phyloP scores from a whole-genome alignment of 2,329 filamentous ascomycete species.

The Ophiosphaerella narmari region DNA sequence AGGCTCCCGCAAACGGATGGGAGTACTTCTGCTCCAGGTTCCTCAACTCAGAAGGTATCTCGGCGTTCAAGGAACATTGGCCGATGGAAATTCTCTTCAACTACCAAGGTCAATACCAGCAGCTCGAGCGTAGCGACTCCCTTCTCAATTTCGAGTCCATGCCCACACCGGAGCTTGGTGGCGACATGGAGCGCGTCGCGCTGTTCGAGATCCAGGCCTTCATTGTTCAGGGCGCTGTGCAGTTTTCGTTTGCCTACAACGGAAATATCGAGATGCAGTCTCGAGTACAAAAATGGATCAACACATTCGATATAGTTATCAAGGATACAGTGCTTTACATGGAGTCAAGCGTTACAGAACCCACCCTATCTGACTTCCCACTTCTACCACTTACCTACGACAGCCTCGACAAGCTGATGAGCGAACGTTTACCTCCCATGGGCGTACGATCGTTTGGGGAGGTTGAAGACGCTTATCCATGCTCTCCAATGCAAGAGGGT shows the following conservation, averaged over 20 bases:
- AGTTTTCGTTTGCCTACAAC: conserved; percentile 18
- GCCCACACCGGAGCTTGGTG: conserved; percentile 5
- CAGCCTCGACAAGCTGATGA: conserved; percentile 11
- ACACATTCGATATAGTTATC: conserved; percentile 4
- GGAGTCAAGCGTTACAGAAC: not conserved
- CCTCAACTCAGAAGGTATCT: no score
- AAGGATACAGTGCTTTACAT: no score
- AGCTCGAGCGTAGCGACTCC: conserved; percentile 53
- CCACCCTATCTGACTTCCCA: conserved; percentile 21
- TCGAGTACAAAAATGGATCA: conserved; percentile 20
- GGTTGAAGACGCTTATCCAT: conserved; percentile 17
- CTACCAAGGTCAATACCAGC: conserved; percentile 49
- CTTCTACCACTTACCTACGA: conserved; percentile 17
- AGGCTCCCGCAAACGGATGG: no score
- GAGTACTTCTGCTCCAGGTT: no score
- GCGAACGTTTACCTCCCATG: conserved; percentile 10
- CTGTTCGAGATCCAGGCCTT: conserved; percentile 22
- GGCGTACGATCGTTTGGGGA: conserved; percentile 5
- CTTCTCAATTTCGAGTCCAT: conserved; percentile 43
- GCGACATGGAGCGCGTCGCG: conserved; percentile 12
- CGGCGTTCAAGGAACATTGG: no score
- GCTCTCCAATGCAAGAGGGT: conserved; percentile 15
- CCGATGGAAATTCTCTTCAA: not conserved
- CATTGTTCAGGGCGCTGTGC: conserved; percentile 12
- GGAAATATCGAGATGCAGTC: conserved; percentile 16